Evolutionary conservation across 192 early-diverging fungal genomes (phyloP).

Genomic region (Irineochytrium annulatum): DNA sequence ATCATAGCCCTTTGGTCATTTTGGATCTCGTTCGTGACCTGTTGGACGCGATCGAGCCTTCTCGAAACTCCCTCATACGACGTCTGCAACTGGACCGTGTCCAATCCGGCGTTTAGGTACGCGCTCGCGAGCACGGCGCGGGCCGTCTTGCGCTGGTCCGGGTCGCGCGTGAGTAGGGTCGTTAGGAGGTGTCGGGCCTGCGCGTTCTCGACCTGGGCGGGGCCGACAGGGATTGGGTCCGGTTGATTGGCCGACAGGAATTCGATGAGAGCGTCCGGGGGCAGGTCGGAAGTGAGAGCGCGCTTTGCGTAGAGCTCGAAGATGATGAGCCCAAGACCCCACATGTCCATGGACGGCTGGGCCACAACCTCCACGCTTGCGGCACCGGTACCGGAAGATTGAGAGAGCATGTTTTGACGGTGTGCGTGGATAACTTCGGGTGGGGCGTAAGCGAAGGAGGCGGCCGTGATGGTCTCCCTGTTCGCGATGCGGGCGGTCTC

Average conservation of each 20-base stretch:
- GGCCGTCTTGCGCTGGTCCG: background rate
- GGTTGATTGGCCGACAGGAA: background rate
- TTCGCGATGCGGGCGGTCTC: slow-evolving; percentile 1
- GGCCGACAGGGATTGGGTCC: background rate
- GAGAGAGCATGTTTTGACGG: no score
- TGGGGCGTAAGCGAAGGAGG: background rate
- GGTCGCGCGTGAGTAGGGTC: background rate
- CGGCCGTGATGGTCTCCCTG: background rate
- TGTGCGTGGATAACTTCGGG: slow-evolving; percentile 1
- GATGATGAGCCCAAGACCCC: background rate
- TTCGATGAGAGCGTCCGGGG: background rate
- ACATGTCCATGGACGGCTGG: background rate
- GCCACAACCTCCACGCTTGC: background rate
- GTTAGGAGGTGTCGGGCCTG: background rate
- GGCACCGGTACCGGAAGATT: no score
- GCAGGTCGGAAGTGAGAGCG: background rate
- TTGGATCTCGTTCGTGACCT: background rate
- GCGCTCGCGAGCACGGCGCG: background rate
- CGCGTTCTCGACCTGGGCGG: background rate
- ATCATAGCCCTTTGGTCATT: background rate
- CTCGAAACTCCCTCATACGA: background rate
- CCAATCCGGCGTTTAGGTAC: background rate
- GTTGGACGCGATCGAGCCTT: background rate
- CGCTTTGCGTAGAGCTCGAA: background rate
- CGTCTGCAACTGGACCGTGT: background rate